Evolutionary conservation across 129 eudicot species (phyloP), one percentile per base, ranked within the genome.

Genomic region (Helianthus tuberosus): DNA sequence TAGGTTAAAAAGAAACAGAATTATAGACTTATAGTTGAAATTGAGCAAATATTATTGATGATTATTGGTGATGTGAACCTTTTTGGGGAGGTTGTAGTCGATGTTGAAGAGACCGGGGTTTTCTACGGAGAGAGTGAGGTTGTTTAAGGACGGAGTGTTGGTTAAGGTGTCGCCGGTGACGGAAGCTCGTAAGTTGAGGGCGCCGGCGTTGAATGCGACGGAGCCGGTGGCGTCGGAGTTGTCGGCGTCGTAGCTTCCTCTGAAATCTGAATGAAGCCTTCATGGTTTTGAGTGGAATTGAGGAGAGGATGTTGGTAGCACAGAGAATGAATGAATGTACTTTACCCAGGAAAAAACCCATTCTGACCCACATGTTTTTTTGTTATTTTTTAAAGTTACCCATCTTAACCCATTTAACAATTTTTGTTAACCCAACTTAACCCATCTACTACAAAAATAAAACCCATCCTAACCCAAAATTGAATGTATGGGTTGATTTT

Each of bases 101-200:
- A 87, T 50, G 66, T 41, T 20, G 76, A 90, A 90, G 66, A 73
- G 72, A 44, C 84, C 89, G 0, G 93, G 93, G 14, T 81, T 90
- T 58, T 85, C 93, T 39, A 90, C 57, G 44, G 87, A 79, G 53
- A 86, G 66, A 16, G 78, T 70, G 50, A 83, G 79, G 68, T 85
- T 84, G 62, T 74, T 67, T 35, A 90, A 50, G 17, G 80, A 73
- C 11, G 88, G 84, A 51, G 85, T 87, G 43, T 73, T 54, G 49
- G 51, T 49, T 76, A 85, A 50, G 50, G 89, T 50, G 75, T 82
- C 85, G 71, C 81, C 87, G 67, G 86, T 78, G 35, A 79, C 2
- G 81, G 93, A 68, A 71, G 88, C 90, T 3, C 76, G 68, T 66
- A 90, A 75, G 72, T 81, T 85, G 15, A 90, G 9, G 32, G 65